Evolutionary conservation across 768 basidiomycete species (phyloP).

Genomic region (Leccinum subtestaceum): DNA sequence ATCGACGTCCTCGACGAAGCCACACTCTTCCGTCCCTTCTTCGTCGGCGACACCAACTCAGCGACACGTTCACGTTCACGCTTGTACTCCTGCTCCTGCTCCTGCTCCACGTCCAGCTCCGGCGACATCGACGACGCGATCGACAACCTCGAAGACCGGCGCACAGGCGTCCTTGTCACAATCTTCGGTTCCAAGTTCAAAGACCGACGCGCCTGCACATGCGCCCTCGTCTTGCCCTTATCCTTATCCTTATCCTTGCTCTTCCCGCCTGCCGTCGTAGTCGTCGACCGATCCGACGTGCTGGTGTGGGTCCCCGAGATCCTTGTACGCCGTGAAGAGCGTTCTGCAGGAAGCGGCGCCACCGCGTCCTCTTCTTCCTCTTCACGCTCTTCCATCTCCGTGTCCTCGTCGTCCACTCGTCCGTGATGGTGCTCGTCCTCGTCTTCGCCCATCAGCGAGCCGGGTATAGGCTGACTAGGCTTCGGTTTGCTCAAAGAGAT

Average conservation of each 20-base stretch:
- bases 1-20: constrained; percentile 12
- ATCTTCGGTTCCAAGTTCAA: not conserved
- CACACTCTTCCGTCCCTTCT: constrained; percentile 22
- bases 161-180: constrained; percentile 22
- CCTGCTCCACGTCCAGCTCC: constrained; percentile 12
- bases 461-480: constrained; percentile 39
- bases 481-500: constrained; percentile 7
- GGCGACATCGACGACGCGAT: constrained; percentile 34
- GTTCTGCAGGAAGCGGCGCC: constrained; percentile 31
- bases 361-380: constrained; percentile 34
- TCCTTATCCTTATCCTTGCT: constrained; percentile 7
- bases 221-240: constrained; percentile 16
- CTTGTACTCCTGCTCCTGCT: not conserved
- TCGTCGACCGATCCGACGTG: constrained; percentile 1
- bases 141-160: constrained; percentile 41
- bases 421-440: constrained; percentile 25
- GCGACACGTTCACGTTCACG: not conserved
- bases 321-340: constrained; percentile 21
- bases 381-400: constrained; percentile 22
- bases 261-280: constrained; percentile 7
- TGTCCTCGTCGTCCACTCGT: constrained; percentile 18
- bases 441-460: constrained; percentile 41
- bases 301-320: constrained; percentile 9
- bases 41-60: constrained; percentile 25
- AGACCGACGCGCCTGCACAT: not conserved